These are phyloP conservation scores for Didymosphaeria variabile DNA, from an alignment of 2,329 filamentous ascomycete species.

Conservation along the genomic window DNA sequence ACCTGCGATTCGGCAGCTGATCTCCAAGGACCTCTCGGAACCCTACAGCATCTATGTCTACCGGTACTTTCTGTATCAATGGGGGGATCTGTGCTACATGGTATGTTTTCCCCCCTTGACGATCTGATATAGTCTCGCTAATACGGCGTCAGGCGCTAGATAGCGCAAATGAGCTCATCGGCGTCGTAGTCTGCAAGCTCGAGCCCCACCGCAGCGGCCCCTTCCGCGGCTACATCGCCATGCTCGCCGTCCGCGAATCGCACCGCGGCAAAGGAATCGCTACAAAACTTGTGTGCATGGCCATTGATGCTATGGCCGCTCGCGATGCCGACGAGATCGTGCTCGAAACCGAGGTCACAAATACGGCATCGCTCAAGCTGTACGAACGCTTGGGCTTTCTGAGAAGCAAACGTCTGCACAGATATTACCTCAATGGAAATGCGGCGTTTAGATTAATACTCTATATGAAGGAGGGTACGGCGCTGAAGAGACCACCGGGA, in stretches of 20 bases:
- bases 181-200: constrained; percentile 94
- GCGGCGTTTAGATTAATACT: constrained; percentile 90
- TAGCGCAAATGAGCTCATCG: constrained; percentile 69
- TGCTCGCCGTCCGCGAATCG: constrained; percentile 88
- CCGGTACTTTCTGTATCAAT: constrained; percentile 96
- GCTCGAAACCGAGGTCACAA: constrained; percentile 94
- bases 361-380: constrained; percentile 85
- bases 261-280: constrained; percentile 86
- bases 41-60: constrained; percentile 99
- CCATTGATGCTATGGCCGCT: constrained; percentile 88
- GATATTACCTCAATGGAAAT: constrained; percentile 96
- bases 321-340: constrained; percentile 92
- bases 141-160: constrained; percentile 40
- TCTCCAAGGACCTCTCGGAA: constrained; percentile 95
- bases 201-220: constrained; percentile 89
- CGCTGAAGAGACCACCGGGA: constrained; percentile 39
- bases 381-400: constrained; percentile 95
- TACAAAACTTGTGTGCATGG: constrained; percentile 85
- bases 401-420: constrained; percentile 88
- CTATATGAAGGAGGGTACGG: constrained; percentile 68
- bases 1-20: constrained; percentile 87
- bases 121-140: not conserved
- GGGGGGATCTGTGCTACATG: constrained; percentile 97
- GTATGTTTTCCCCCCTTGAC: constrained; percentile 55
- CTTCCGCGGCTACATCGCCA: constrained; percentile 93